These are phyloP conservation scores for Fusarium secorum DNA, from an alignment of 2,329 filamentous ascomycete species.

Conservation along the genomic window DNA sequence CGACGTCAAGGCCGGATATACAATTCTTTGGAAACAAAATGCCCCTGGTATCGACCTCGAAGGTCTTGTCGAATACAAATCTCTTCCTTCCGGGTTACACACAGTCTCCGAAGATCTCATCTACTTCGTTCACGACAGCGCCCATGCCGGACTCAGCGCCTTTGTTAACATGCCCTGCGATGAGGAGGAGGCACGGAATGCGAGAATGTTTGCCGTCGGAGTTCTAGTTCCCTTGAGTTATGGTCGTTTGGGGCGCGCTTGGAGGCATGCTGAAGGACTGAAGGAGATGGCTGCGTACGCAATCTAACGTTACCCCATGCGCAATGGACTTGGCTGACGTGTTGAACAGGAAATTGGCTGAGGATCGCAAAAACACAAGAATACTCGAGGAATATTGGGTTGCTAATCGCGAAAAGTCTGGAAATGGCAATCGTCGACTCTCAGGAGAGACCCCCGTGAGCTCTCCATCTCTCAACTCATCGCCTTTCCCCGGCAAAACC, in stretches of 20 bases:
- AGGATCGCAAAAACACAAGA: slow-evolving; percentile 68
- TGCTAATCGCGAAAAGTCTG: slow-evolving; percentile 51
- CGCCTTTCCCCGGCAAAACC: slow-evolving; percentile 48
- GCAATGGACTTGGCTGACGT: slow-evolving; percentile 34
- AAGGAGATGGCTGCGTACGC: slow-evolving; percentile 76
- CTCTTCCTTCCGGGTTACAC: slow-evolving; percentile 90
- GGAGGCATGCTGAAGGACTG: slow-evolving; percentile 82
- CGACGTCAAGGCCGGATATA: slow-evolving; percentile 91
- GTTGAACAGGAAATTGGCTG: slow-evolving; percentile 63
- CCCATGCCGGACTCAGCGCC: slow-evolving; percentile 87
- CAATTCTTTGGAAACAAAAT: slow-evolving; percentile 86
- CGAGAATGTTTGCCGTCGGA: slow-evolving; percentile 91
- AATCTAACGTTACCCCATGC: background rate
- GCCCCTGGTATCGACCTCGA: slow-evolving; percentile 76
- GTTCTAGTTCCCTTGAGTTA: slow-evolving; percentile 85
- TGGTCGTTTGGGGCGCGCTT: slow-evolving; percentile 85
- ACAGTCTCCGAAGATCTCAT: slow-evolving; percentile 87
- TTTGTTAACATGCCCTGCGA: slow-evolving; percentile 86
- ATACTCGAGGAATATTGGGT: slow-evolving; percentile 85
- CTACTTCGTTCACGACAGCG: slow-evolving; percentile 86
- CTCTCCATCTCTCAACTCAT: slow-evolving; percentile 54
- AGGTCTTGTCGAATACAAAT: slow-evolving; percentile 94
- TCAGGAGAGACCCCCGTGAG: slow-evolving; percentile 59
- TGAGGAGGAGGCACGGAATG: slow-evolving; percentile 80
- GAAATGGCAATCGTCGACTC: slow-evolving; percentile 45